Evolutionary conservation across 1,284 basidiomycete species (phyloP).

Genomic region (Rhodotorula sp.): DNA sequence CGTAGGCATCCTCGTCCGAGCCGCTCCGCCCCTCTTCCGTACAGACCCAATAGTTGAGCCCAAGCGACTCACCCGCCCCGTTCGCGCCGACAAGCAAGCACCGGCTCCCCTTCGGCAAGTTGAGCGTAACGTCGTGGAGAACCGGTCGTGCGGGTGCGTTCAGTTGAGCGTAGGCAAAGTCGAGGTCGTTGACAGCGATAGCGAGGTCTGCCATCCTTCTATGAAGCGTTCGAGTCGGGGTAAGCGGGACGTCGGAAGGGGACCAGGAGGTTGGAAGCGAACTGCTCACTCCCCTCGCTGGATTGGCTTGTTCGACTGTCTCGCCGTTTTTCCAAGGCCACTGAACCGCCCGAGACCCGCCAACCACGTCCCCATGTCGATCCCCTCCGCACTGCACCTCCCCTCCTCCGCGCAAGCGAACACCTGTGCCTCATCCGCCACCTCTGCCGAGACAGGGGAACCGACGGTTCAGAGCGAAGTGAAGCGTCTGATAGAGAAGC

Average conservation of each 20-base stretch:
- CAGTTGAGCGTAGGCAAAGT: slow-evolving; percentile 59
- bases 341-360: too few relatives aligned
- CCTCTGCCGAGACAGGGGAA: too few relatives aligned
- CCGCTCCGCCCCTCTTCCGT: too few relatives aligned
- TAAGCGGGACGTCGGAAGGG: neutral
- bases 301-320: too few relatives aligned
- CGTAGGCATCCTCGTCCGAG: neutral
- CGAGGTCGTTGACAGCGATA: slow-evolving; percentile 62
- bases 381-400: neutral
- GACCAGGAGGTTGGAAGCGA: neutral
- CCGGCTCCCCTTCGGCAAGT: slow-evolving; percentile 69
- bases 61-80: slow-evolving; percentile 61
- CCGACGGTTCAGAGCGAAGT: slow-evolving; percentile 20
- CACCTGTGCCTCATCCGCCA: neutral
- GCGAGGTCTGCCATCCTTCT: slow-evolving; percentile 42
- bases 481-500: slow-evolving; percentile 2
- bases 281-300: neutral
- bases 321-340: too few relatives aligned
- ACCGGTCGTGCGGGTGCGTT: slow-evolving; percentile 42
- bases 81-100: slow-evolving; percentile 88
- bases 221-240: neutral
- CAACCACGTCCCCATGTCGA: neutral
- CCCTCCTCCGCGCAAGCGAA: neutral
- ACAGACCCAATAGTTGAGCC: too few relatives aligned
- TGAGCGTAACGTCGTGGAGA: slow-evolving; percentile 65